Conservation (phyloP, 2,329 filamentous ascomycete genomes). For the Aspergillus thermomutatus region DNA sequence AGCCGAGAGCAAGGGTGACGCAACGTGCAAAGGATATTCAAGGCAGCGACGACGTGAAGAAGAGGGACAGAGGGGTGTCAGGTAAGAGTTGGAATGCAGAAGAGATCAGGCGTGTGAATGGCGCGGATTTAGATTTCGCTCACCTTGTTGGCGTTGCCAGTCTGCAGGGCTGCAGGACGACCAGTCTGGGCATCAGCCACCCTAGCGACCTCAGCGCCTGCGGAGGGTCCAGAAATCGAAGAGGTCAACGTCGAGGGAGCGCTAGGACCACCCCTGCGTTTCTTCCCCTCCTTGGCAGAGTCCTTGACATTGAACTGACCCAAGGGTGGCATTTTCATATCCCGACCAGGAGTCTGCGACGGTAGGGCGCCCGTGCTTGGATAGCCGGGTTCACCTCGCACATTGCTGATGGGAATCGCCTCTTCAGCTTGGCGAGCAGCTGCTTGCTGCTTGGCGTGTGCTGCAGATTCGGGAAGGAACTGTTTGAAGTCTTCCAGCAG, state of each 20-base stretch:
- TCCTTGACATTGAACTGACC: slow-evolving; percentile 88
- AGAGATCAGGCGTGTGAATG: not conserved
- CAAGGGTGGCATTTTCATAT: slow-evolving; percentile 77
- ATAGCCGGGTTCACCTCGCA: slow-evolving; percentile 53
- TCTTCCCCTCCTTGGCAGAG: slow-evolving; percentile 86
- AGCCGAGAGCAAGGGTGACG: not conserved
- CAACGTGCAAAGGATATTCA: not conserved
- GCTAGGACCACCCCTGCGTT: slow-evolving; percentile 64
- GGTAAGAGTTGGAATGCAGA: not conserved
- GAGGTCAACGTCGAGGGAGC: slow-evolving; percentile 32
- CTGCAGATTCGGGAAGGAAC: slow-evolving; percentile 87
- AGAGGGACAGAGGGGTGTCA: not conserved
- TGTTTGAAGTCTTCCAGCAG: slow-evolving; percentile 98
- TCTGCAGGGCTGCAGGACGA: slow-evolving; percentile 36
- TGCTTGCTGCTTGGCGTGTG: slow-evolving; percentile 62
- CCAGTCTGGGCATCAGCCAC: slow-evolving; percentile 33
- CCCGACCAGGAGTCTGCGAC: slow-evolving; percentile 50
- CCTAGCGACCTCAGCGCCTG: slow-evolving; percentile 28
- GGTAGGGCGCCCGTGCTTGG: slow-evolving; percentile 40
- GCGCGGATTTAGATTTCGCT: slow-evolving; percentile 16
- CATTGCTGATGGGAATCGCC: slow-evolving; percentile 62
- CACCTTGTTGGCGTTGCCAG: slow-evolving; percentile 51
- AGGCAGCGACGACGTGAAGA: not conserved
- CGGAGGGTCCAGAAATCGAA: slow-evolving; percentile 32
- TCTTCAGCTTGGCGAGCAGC: slow-evolving; percentile 64